phyloP scores from a whole-genome alignment of 768 basidiomycete species.

The Serpula lacrymans region DNA sequence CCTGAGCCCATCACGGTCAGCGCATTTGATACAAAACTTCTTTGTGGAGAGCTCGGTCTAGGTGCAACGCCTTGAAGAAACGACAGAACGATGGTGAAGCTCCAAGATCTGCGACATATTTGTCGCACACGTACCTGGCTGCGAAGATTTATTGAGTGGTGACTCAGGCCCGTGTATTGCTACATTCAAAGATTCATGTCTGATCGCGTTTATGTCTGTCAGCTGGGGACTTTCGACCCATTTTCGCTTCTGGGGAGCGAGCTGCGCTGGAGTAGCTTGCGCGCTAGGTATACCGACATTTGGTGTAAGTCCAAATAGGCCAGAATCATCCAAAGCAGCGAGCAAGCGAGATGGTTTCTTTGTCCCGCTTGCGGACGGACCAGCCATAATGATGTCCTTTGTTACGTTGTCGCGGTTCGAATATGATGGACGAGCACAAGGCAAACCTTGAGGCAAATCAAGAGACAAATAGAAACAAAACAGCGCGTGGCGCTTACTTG shows the following conservation, averaged over 20 bases:
- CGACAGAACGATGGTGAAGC: not conserved
- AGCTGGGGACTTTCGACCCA: not conserved
- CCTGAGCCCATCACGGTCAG: conserved; percentile 1
- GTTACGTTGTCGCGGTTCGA: not conserved
- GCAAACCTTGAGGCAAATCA: no score
- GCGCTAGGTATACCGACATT: no score
- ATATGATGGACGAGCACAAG: conserved; percentile 2
- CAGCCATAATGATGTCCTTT: no score
- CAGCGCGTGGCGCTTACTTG: no score
- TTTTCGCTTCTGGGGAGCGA: conserved; percentile 6
- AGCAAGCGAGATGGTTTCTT: conserved; percentile 9
- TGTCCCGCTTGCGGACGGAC: not conserved
- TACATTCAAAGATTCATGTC: not conserved
- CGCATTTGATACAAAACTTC: not conserved
- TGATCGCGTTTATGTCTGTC: not conserved
- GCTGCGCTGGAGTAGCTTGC: not conserved
- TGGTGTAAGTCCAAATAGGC: conserved; percentile 1
- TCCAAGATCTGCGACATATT: not conserved
- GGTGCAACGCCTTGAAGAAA: not conserved
- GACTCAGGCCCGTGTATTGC: conserved; percentile 1
- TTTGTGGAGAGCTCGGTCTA: not conserved
- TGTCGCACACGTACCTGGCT: not conserved
- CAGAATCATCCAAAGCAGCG: conserved; percentile 9
- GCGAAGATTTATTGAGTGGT: not conserved
- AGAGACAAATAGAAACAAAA: no score